phyloP scores from a whole-genome alignment of 2,329 filamentous ascomycete genomes.

The Stemphylium lycopersici region DNA sequence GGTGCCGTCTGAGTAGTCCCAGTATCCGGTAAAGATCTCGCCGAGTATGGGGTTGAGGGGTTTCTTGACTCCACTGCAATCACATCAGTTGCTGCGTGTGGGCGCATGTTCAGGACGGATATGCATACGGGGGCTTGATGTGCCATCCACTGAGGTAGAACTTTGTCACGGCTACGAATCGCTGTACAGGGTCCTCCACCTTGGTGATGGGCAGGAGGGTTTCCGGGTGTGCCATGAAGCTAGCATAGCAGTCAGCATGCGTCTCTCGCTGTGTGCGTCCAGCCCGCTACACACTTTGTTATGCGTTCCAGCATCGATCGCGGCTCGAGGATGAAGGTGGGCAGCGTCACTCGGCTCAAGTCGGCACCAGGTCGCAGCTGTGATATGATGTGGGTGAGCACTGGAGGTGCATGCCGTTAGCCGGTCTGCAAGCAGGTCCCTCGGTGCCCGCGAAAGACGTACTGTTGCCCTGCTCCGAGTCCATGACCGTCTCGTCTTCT shows the following conservation, averaged over 20 bases:
- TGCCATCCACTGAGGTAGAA: constrained; percentile 99
- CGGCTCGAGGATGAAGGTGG: constrained; percentile 97
- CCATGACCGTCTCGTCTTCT: constrained; percentile 79
- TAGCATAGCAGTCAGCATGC: constrained; percentile 51
- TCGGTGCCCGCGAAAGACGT: constrained; percentile 42
- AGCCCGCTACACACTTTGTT: constrained; percentile 79
- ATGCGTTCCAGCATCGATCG: constrained; percentile 98
- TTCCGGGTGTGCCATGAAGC: constrained; percentile 99
- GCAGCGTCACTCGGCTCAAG: constrained; percentile 89
- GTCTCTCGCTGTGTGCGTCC: no score
- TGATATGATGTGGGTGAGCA: constrained; percentile 95
- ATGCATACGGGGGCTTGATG: constrained; percentile 88
- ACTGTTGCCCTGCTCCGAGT: constrained; percentile 95
- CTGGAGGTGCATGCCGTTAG: constrained; percentile 55
- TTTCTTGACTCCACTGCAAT: constrained; percentile 88
- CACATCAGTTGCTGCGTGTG: constrained; percentile 32
- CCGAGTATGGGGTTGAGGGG: constrained; percentile 95
- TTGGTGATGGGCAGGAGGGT: constrained; percentile 86
- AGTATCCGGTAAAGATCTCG: constrained; percentile 93
- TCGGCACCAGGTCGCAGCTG: constrained; percentile 95
- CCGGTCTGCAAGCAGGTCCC: constrained; percentile 2
- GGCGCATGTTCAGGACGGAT: not conserved
- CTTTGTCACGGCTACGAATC: constrained; percentile 94
- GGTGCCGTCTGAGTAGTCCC: constrained; percentile 85
- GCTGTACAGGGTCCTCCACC: constrained; percentile 85